Conservation (phyloP, 1,284 basidiomycete genomes). For the Vanrija humicola region DNA sequence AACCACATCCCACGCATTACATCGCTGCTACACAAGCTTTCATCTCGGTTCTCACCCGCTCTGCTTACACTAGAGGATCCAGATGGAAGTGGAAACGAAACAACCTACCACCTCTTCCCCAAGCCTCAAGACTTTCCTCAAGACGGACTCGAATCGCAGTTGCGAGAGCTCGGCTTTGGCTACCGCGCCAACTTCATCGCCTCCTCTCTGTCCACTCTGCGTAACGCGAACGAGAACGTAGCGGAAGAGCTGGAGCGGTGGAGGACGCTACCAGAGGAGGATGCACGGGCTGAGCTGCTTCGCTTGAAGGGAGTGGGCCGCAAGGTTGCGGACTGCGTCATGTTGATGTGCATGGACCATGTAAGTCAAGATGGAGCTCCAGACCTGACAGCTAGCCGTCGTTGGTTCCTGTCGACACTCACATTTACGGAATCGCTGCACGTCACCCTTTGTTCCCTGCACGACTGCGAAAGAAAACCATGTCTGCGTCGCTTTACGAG, state of each 20-base stretch:
- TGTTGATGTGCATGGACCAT: constrained; percentile 94
- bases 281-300: constrained; percentile 63
- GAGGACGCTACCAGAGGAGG: constrained; percentile 19
- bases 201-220: constrained; percentile 71
- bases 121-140: constrained; percentile 61
- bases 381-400: constrained; percentile 56
- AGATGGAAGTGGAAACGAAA: not conserved
- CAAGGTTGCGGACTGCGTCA: constrained; percentile 92
- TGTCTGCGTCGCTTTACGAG: constrained; percentile 74
- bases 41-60: constrained; percentile 62
- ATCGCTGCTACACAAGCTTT: constrained; percentile 73
- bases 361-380: constrained; percentile 47
- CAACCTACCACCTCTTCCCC: constrained; percentile 79
- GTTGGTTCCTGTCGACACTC: constrained; percentile 87
- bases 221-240: constrained; percentile 21
- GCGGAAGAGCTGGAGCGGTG: constrained; percentile 25
- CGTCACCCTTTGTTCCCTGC: constrained; percentile 71
- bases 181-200: constrained; percentile 91
- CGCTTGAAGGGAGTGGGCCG: constrained; percentile 85
- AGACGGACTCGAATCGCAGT: constrained; percentile 58
- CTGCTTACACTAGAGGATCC: constrained; percentile 50
- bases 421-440: constrained; percentile 79
- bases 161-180: constrained; percentile 87
- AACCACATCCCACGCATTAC: constrained; percentile 93
- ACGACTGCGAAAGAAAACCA: constrained; percentile 51